Conservation (phyloP, 1,284 basidiomycete genomes). For the Leucoagaricus sp. region DNA sequence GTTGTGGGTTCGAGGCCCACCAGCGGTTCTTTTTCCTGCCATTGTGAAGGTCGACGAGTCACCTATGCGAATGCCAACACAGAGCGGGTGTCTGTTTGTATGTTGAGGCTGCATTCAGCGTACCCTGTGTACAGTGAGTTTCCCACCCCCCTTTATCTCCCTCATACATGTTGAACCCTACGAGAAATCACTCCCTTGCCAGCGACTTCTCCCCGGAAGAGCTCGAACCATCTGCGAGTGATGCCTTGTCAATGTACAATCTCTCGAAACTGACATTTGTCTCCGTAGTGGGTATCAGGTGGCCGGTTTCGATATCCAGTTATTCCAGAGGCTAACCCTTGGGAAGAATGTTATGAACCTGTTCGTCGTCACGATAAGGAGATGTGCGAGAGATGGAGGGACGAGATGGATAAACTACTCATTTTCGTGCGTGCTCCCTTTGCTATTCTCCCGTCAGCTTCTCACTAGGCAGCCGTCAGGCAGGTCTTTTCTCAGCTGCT, state of each 20-base stretch:
- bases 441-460: too few species aligned
- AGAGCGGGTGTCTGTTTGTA: too few species aligned
- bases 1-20: conserved; percentile 28
- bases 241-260: neutral
- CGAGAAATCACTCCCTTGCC: conserved; percentile 1
- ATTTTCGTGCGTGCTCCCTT: conserved; percentile 12
- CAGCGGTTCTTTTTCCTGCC: conserved; percentile 28
- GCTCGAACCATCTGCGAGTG: conserved; percentile 4
- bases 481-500: conserved; percentile 14
- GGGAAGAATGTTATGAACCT: conserved; percentile 11
- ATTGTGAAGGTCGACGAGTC: too few species aligned
- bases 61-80: too few species aligned
- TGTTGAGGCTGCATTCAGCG: too few species aligned
- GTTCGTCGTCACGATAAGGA: conserved; percentile 11
- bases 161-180: neutral
- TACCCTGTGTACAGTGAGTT: too few species aligned
- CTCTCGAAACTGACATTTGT: too few species aligned
- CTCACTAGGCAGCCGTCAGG: neutral
- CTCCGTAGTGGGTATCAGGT: conserved; percentile 3
- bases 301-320: conserved; percentile 6
- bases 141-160: neutral
- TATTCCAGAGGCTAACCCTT: conserved; percentile 3
- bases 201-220: conserved; percentile 8
- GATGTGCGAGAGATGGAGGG: conserved; percentile 15
- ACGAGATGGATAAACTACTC: conserved; percentile 17